Conservation (phyloP, 1,284 basidiomycete genomes). For the Marasmius tenuissimus region DNA sequence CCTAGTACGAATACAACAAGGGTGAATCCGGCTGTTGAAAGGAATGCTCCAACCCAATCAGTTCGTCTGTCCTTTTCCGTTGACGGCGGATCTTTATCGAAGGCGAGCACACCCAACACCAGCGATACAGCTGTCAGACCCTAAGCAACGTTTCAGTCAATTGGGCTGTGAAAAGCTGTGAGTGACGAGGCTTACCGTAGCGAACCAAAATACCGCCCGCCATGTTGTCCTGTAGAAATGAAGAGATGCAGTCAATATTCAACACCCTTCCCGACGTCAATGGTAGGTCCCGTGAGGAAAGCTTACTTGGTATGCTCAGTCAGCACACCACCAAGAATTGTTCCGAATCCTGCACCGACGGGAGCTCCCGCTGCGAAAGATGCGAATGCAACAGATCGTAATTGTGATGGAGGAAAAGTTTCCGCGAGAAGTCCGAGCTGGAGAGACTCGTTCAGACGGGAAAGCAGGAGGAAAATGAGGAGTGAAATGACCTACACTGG, state of each 20-base stretch:
- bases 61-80: constrained; percentile 27
- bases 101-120: background rate
- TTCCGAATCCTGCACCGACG: constrained; percentile 63
- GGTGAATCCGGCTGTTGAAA: constrained; percentile 49
- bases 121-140: background rate
- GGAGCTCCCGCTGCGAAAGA: constrained; percentile 82
- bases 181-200: background rate
- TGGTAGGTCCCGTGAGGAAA: background rate
- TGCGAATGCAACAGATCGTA: constrained; percentile 74
- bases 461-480: background rate
- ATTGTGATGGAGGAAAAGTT: constrained; percentile 66
- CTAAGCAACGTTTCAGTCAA: background rate
- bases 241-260: background rate
- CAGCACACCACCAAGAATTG: constrained; percentile 67
- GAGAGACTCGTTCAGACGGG: background rate
- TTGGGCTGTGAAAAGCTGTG: background rate
- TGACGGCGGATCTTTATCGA: constrained; percentile 4
- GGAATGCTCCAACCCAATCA: constrained; percentile 53
- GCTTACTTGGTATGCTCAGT: constrained; percentile 57
- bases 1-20: constrained; percentile 55
- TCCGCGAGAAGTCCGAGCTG: constrained; percentile 79
- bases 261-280: background rate
- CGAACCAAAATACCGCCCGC: constrained; percentile 3
- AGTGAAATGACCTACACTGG: constrained; percentile 53
- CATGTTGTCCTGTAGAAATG: background rate